phyloP scores from a whole-genome alignment of 257 asterid species.

The Solanum megistacrolobum region DNA sequence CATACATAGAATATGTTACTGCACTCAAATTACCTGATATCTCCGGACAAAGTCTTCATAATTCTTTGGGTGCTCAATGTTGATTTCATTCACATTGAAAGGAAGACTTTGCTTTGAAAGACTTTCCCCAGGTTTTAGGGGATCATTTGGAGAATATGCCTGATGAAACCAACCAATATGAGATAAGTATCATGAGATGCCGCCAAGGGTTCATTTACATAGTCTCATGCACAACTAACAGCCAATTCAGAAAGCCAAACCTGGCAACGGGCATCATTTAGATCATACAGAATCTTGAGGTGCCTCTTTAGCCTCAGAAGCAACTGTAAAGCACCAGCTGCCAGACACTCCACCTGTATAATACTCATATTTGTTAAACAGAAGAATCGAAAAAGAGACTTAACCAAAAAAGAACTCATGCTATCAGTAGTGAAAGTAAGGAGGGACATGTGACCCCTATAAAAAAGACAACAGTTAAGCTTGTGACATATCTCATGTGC shows the following conservation, averaged over 20 bases:
- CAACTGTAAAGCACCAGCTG: constrained; percentile 82
- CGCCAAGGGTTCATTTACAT: neutral
- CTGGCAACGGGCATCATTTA: constrained; percentile 90
- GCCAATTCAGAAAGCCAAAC: constrained; percentile 22
- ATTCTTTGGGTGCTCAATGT: constrained; percentile 53
- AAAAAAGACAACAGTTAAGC: neutral
- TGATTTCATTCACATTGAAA: constrained; percentile 48
- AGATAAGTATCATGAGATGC: neutral
- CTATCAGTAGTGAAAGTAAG: neutral
- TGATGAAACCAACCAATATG: constrained; percentile 6
- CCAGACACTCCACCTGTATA: constrained; percentile 70
- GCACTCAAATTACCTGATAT: constrained; percentile 64
- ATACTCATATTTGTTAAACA: constrained; percentile 7
- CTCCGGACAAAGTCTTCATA: constrained; percentile 53
- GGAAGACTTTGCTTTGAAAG: constrained; percentile 56
- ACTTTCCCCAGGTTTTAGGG: constrained; percentile 66
- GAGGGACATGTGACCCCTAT: neutral
- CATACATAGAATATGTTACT: neutral
- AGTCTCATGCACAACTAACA: neutral
- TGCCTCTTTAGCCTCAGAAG: constrained; percentile 92
- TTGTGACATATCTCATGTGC: neutral
- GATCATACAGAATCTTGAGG: constrained; percentile 75
- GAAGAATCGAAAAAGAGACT: neutral
- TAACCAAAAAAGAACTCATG: neutral
- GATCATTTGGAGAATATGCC: constrained; percentile 85